Evolutionary conservation across 768 basidiomycete genomes (phyloP).

Genomic region (Clavulina sp.): DNA sequence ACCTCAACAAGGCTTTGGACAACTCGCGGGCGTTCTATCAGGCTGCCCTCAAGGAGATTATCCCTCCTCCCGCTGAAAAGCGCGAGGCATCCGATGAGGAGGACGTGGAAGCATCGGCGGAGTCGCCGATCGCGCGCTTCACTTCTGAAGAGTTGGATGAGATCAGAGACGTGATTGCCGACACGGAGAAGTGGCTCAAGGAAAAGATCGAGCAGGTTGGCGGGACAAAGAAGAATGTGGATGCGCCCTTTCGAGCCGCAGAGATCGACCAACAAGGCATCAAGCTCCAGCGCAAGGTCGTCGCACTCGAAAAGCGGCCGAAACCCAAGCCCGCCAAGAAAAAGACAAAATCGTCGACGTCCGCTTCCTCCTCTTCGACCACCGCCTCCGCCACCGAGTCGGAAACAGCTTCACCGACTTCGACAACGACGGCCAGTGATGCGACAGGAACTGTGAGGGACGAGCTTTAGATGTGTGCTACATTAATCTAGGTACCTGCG

Average conservation of each 20-base stretch:
- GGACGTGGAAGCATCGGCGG: conserved; percentile 43
- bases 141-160: conserved; percentile 69
- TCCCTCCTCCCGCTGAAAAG: background rate
- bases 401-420: background rate
- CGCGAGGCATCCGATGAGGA: conserved; percentile 23
- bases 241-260: conserved; percentile 69
- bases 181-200: conserved; percentile 71
- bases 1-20: conserved; percentile 58
- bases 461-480: conserved; percentile 1
- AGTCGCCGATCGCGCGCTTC: conserved; percentile 57
- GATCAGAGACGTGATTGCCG: conserved; percentile 58
- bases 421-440: background rate
- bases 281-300: conserved; percentile 49
- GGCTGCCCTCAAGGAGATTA: conserved; percentile 37
- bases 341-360: background rate
- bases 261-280: conserved; percentile 78
- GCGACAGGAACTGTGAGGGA: background rate
- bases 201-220: conserved; percentile 73
- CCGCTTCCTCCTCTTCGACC: background rate
- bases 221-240: conserved; percentile 47
- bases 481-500: too few relatives aligned
- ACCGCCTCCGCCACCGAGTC: background rate
- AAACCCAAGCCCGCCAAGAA: conserved; percentile 5
- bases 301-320: conserved; percentile 13
- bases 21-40: conserved; percentile 50